A percentile compares a stretch with the other conserved stretches of the same genome.
These are phyloP conservation scores for Chytriomyces sp. DNA, from an alignment of 192 early-diverging fungal genomes.

Conservation along the genomic window DNA sequence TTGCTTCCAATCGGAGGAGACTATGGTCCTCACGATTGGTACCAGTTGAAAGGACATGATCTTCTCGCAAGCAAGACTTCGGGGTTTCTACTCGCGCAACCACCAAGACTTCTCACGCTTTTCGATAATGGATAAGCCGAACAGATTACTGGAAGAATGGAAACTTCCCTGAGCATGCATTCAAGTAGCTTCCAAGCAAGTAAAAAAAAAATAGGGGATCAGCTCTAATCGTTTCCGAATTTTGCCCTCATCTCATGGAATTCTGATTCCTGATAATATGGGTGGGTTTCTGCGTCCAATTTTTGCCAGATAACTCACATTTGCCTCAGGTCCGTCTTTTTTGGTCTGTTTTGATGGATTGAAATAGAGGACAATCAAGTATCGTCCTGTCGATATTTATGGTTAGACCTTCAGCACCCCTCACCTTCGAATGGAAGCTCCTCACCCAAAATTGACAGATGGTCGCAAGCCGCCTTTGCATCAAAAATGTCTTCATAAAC, in stretches of 20 bases:
- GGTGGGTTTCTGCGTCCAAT: not conserved
- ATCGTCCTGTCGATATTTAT: slow-evolving; percentile 59
- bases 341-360: slow-evolving; percentile 78
- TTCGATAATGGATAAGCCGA: slow-evolving; percentile 18
- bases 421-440: not conserved
- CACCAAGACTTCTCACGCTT: slow-evolving; percentile 2
- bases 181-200: not conserved
- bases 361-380: slow-evolving; percentile 93
- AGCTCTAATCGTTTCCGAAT: slow-evolving; percentile 32
- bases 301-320: slow-evolving; percentile 6
- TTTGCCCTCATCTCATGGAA: slow-evolving; percentile 48
- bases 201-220: not conserved
- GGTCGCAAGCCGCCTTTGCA: slow-evolving; percentile 95
- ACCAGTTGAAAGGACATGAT: too few relatives aligned
- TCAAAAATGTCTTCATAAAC: slow-evolving; percentile 98
- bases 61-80: slow-evolving; percentile 10
- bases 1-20: not conserved
- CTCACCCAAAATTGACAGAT: slow-evolving; percentile 77
- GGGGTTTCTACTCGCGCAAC: slow-evolving; percentile 14
- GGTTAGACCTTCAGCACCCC: not conserved
- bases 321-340: slow-evolving; percentile 67
- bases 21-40: too few relatives aligned
- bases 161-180: not conserved
- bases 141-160: not conserved
- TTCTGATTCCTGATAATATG: slow-evolving; percentile 41